phyloP scores from a whole-genome alignment of 208 protist genomes.

The Trypanosoma avium region DNA sequence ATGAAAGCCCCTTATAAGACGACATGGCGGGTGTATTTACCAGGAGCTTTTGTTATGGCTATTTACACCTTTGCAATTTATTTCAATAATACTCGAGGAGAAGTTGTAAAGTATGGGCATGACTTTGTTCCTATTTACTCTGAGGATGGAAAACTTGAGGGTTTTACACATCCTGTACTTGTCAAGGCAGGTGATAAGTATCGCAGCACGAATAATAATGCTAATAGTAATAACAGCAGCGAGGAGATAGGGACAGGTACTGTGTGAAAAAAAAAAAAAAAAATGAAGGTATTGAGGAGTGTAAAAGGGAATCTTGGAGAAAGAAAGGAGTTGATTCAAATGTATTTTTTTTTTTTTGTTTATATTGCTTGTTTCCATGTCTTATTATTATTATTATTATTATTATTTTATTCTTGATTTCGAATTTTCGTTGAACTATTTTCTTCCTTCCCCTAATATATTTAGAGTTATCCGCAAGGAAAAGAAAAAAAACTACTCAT shows the following conservation, averaged over 20 bases:
- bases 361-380: neutral
- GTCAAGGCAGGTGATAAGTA: conserved; percentile 77
- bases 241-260: conserved; percentile 36
- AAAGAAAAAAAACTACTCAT: neutral
- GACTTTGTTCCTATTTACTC: conserved; percentile 89
- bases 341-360: neutral
- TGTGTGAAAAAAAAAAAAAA: neutral
- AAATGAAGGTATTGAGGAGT: neutral
- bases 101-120: conserved; percentile 78
- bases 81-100: conserved; percentile 54
- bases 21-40: conserved; percentile 81
- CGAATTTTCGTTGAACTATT: neutral
- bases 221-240: too few species aligned
- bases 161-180: conserved; percentile 85
- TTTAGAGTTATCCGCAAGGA: too few species aligned
- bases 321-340: neutral
- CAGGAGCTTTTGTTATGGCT: conserved; percentile 63
- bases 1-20: conserved; percentile 81
- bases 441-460: too few species aligned
- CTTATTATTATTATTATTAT: neutral
- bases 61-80: conserved; percentile 71
- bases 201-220: too few species aligned
- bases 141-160: conserved; percentile 82
- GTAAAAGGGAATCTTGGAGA: neutral
- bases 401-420: conserved; percentile 14